These are phyloP conservation scores for Colletotrichum aenigma DNA, from an alignment of 2,329 filamentous ascomycete genomes.

Conservation along the genomic window DNA sequence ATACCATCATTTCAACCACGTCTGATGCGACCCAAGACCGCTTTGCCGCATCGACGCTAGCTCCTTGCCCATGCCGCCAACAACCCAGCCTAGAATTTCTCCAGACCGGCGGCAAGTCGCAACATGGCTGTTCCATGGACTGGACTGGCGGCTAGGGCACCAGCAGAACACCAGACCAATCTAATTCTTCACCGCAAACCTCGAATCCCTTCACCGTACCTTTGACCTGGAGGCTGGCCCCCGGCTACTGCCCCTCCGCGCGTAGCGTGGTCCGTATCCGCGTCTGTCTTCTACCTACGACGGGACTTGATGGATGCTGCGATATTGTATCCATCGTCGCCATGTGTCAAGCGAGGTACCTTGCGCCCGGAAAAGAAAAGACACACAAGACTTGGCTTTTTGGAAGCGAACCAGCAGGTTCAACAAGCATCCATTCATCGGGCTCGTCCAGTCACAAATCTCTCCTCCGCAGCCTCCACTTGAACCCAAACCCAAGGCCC, in stretches of 20 bases:
- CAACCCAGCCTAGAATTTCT: neutral
- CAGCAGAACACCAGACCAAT: neutral
- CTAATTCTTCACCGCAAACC: conserved; percentile 14
- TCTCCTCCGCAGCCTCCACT: conserved; percentile 9
- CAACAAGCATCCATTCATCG: neutral
- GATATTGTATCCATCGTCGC: neutral
- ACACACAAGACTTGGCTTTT: neutral
- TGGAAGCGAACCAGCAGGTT: neutral
- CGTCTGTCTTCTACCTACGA: neutral
- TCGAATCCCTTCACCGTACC: neutral
- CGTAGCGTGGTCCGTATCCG: neutral
- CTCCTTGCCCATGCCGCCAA: neutral
- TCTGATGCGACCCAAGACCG: neutral
- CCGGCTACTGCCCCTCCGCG: neutral
- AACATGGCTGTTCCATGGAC: no score
- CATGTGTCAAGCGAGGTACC: neutral
- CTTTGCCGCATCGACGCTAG: conserved; percentile 10
- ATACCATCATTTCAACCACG: neutral
- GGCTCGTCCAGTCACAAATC: neutral
- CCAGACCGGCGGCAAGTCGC: neutral
- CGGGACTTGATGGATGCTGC: neutral
- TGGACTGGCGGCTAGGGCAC: neutral
- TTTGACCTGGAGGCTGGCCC: neutral
- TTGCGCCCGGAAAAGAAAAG: neutral
- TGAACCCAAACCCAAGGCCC: neutral